Conservation (phyloP, 352 stramenopile species). For the Thraustotheca clavata region DNA sequence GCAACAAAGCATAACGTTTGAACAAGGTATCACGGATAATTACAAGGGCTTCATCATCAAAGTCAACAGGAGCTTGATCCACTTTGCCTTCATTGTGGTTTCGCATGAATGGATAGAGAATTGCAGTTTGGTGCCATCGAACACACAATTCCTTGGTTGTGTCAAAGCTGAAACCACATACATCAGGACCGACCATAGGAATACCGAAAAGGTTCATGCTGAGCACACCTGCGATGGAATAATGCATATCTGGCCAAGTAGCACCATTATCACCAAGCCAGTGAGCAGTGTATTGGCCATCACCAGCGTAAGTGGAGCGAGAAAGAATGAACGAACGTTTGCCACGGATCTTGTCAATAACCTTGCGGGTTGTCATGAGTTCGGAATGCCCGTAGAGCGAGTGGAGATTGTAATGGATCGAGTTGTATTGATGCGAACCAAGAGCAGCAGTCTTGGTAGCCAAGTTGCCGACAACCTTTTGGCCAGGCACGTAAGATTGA, state of each 20-base stretch:
- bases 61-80: slow-evolving; percentile 53
- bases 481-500: slow-evolving; percentile 41
- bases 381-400: slow-evolving; percentile 76
- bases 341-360: slow-evolving; percentile 38
- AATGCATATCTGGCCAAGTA: slow-evolving; percentile 69
- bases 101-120: slow-evolving; percentile 66
- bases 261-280: slow-evolving; percentile 75
- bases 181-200: slow-evolving; percentile 74
- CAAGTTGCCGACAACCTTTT: slow-evolving; percentile 2
- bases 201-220: slow-evolving; percentile 72
- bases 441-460: slow-evolving; percentile 3
- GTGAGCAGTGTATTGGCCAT: slow-evolving; percentile 50
- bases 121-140: slow-evolving; percentile 34
- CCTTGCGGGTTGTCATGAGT: slow-evolving; percentile 45
- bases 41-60: slow-evolving; percentile 39
- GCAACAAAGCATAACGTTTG: slow-evolving; percentile 64
- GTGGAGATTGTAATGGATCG: slow-evolving; percentile 65
- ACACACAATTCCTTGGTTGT: slow-evolving; percentile 63
- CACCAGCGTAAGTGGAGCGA: slow-evolving; percentile 57
- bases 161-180: slow-evolving; percentile 53
- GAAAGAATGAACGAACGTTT: slow-evolving; percentile 70
- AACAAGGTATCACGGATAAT: slow-evolving; percentile 56
- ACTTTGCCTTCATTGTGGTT: slow-evolving; percentile 69
- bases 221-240: slow-evolving; percentile 54
- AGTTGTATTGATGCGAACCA: slow-evolving; percentile 3